Evolutionary conservation across 2,329 filamentous ascomycete species (phyloP).

Genomic region (Sarocladium brachiariae): DNA sequence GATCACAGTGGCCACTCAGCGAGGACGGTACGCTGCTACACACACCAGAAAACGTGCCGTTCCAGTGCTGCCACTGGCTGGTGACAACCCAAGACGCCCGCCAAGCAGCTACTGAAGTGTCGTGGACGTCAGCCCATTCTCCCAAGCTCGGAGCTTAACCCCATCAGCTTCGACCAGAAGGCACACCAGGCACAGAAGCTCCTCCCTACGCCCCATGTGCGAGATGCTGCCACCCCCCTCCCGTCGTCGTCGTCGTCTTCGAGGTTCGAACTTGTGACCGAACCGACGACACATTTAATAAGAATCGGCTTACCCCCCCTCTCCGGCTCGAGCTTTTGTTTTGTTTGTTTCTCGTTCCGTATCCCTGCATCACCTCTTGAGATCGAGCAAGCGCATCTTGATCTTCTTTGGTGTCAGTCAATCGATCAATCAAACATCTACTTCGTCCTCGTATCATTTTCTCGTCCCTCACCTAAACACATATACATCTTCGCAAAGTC

Average conservation of each 20-base stretch:
- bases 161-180: not conserved
- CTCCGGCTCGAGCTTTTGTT: not conserved
- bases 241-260: too few species aligned
- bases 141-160: not conserved
- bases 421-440: not conserved
- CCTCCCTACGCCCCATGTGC: not conserved
- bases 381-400: not conserved
- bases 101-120: slow-evolving; percentile 3
- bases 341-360: not conserved
- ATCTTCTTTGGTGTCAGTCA: not conserved
- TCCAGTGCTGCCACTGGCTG: not conserved
- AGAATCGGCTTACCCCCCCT: not conserved
- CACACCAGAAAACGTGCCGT: slow-evolving; percentile 1
- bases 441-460: too few species aligned
- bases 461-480: not conserved
- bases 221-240: too few species aligned
- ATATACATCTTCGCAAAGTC: not conserved
- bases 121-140: slow-evolving; percentile 7
- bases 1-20: too few species aligned
- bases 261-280: not conserved
- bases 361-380: not conserved
- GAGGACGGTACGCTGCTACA: not conserved
- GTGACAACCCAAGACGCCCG: not conserved
- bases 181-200: not conserved
- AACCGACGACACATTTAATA: not conserved